Percentiles rank a stretch among this genome's conserved stretches.
These are phyloP conservation scores for Pecoramyces ruminantium DNA, from an alignment of 192 early-diverging fungal genomes.

Conservation along the genomic window DNA sequence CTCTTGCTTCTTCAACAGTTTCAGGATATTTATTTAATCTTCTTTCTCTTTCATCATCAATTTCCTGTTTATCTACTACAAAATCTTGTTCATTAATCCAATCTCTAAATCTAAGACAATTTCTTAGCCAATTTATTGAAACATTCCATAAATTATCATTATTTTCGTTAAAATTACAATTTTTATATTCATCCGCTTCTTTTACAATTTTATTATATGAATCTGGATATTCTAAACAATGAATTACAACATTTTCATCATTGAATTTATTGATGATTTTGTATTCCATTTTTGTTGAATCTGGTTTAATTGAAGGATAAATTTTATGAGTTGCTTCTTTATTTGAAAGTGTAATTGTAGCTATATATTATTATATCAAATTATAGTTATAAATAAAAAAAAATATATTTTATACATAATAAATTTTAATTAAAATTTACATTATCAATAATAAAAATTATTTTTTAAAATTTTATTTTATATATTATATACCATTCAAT, in stretches of 20 bases:
- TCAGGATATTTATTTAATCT: background rate
- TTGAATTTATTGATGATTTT: background rate
- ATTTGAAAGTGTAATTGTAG: background rate
- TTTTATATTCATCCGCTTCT: background rate
- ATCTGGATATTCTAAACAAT: background rate
- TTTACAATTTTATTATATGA: background rate
- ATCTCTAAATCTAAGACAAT: conserved; percentile 55
- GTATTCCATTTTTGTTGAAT: background rate
- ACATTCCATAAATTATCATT: conserved; percentile 53
- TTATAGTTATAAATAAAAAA: background rate
- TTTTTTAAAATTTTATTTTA: background rate
- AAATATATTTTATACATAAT: background rate
- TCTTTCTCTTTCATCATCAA: conserved; percentile 12
- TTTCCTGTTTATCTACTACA: conserved; percentile 20
- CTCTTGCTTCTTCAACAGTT: background rate
- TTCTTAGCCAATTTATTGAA: conserved; percentile 54
- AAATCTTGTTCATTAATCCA: conserved; percentile 83
- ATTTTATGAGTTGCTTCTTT: background rate
- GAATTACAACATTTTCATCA: background rate
- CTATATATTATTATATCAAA: background rate
- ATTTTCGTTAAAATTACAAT: background rate
- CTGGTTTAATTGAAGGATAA: background rate
- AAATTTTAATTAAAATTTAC: background rate
- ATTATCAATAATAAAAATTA: too few species aligned
- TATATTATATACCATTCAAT: background rate